Evolutionary conservation across 2,329 filamentous ascomycete species (phyloP).

Genomic region (Hypoxylon sp.): DNA sequence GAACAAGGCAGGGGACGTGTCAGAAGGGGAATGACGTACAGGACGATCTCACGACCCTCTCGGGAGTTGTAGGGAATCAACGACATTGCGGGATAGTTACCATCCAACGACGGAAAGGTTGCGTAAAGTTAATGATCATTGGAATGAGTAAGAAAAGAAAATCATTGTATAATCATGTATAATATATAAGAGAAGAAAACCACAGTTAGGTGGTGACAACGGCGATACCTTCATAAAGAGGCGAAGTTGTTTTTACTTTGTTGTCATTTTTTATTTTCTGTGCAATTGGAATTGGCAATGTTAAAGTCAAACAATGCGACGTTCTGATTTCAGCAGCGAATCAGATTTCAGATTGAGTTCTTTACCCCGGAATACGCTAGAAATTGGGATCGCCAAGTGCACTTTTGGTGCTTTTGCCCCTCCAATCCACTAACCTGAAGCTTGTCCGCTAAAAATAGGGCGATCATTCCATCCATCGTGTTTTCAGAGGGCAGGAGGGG

Average conservation of each 20-base stretch:
- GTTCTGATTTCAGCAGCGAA: conserved; percentile 9
- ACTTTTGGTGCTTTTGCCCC: not conserved
- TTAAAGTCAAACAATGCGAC: conserved; percentile 13
- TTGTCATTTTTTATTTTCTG: conserved; percentile 14
- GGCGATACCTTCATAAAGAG: conserved; percentile 6
- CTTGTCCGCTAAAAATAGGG: conserved; percentile 6
- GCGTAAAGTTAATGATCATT: too few relatives aligned
- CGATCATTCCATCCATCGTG: too few relatives aligned
- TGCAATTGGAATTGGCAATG: too few relatives aligned
- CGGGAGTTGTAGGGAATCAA: conserved; percentile 78
- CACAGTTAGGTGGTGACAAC: conserved; percentile 4
- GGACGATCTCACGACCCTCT: conserved; percentile 79
- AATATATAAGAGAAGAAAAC: conserved; percentile 15
- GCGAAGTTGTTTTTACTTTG: not conserved
- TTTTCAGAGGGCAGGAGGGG: too few relatives aligned
- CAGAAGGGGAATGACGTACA: conserved; percentile 67
- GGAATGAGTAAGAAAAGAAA: conserved; percentile 15
- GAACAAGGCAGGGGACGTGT: too few relatives aligned
- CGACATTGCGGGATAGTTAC: conserved; percentile 58
- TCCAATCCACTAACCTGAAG: too few relatives aligned
- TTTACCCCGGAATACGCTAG: conserved; percentile 30
- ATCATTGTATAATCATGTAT: conserved; percentile 18
- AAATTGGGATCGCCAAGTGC: not conserved
- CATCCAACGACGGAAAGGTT: conserved; percentile 15
- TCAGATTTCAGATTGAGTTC: conserved; percentile 7